These are phyloP conservation scores for Yarrowia keelungensis DNA, from an alignment of 805 yeast genomes.

Conservation along the genomic window DNA sequence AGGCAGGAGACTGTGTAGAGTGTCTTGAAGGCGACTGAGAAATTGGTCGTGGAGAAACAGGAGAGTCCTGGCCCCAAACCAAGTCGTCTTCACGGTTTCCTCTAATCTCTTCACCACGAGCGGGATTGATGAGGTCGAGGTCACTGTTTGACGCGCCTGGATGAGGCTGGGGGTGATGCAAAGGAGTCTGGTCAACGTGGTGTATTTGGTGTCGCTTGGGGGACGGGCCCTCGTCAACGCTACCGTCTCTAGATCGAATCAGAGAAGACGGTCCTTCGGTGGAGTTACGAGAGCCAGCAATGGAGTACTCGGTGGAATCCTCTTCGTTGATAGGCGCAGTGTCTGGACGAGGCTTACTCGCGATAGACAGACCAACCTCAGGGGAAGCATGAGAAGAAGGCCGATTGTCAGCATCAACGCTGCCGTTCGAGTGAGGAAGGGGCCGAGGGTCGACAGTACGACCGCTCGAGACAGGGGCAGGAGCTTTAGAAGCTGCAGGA, in stretches of 20 bases:
- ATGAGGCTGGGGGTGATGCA: background rate
- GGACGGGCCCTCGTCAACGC: conserved; percentile 14
- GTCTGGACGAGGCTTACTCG: background rate
- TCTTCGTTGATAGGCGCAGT: background rate
- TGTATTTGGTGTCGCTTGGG: conserved; percentile 18
- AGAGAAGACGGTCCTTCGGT: background rate
- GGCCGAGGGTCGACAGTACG: conserved; percentile 1
- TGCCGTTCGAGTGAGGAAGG: background rate
- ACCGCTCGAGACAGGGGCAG: background rate
- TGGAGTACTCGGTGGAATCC: conserved; percentile 12
- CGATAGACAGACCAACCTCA: conserved; percentile 19
- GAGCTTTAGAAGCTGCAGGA: too few relatives aligned
- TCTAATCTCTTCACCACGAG: background rate
- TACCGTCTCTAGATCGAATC: conserved; percentile 7
- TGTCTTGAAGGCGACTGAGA: background rate
- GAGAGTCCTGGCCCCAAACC: conserved; percentile 10
- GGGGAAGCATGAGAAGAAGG: background rate
- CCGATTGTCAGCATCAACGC: background rate
- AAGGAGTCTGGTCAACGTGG: background rate
- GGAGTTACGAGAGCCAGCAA: conserved; percentile 19
- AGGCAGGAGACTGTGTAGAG: background rate
- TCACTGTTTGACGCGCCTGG: background rate
- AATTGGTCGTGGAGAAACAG: background rate
- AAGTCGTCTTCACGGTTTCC: background rate
- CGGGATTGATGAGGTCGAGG: background rate